Percentiles rank a stretch among this genome's conserved stretches.
Conservation (phyloP, 202 grass and related monocot genomes). For the Eragrostis tef region DNA sequence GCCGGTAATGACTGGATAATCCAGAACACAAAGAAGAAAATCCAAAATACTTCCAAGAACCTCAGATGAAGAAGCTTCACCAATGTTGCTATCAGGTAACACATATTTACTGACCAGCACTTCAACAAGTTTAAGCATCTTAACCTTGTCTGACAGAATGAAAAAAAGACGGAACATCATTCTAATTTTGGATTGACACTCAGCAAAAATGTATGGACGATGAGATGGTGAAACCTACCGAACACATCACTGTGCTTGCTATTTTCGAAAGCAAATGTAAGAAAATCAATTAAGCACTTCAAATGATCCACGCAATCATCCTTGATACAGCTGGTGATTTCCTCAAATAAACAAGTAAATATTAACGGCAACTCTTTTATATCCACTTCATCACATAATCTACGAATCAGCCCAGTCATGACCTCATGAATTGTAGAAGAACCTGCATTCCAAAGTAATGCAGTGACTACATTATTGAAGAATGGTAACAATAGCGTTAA, state of each 20-base stretch:
- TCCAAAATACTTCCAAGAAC: conserved; percentile 74
- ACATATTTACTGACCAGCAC: conserved; percentile 68
- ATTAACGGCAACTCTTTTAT: conserved; percentile 69
- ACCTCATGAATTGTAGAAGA: conserved; percentile 59
- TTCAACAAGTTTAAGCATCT: conserved; percentile 60
- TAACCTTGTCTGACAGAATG: conserved; percentile 62
- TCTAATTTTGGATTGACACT: conserved; percentile 31
- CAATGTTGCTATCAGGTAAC: conserved; percentile 46
- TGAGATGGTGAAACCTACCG: conserved; percentile 53
- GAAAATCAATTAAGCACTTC: conserved; percentile 68
- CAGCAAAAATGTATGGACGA: conserved; percentile 24
- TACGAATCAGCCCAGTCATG: conserved; percentile 65
- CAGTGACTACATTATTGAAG: conserved; percentile 17
- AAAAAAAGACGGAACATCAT: conserved; percentile 23
- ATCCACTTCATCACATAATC: conserved; percentile 75
- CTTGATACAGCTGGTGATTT: conserved; percentile 59
- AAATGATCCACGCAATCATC: conserved; percentile 68
- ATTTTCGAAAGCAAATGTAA: conserved; percentile 67
- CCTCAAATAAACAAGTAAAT: conserved; percentile 71
- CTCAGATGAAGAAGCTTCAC: conserved; percentile 49
- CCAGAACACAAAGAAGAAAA: conserved; percentile 78
- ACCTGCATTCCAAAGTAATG: conserved; percentile 52
- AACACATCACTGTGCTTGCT: conserved; percentile 46
- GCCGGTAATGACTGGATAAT: conserved; percentile 66
- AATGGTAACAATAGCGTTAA: neutral